Base-by-base conservation (phyloP, 108 stramenopile genomes). In the Mediolabrus comicus region DNA sequence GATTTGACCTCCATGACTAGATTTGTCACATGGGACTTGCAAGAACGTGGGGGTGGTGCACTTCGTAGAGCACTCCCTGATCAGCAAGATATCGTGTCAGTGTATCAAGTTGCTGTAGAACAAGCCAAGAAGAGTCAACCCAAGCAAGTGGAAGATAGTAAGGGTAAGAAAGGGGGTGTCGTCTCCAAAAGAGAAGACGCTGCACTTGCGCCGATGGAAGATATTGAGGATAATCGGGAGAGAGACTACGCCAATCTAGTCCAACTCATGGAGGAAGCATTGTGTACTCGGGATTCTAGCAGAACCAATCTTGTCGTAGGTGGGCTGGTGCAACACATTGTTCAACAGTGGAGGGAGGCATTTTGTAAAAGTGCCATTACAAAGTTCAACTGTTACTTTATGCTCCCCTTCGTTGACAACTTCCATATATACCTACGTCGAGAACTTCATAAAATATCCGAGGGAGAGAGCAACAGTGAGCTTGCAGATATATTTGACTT, bases 371-470 rank as follows among this genome's bases (percentile, higher is more conserved):
- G 80, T 26, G 91, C 93, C 10, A 89, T 86, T 26, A 94, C 93
- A 65, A 96, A 96, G 83, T 95, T 94, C 83, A 96, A 96, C 76
- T 96, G 92, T 76, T 96, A 87, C 65, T 96, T 95, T 79, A 87
- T 96, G 75, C 82, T 96, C 53, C 93, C 96, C 4, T 95, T 96
- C 67, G 86, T 95, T 3, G 91, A 95, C 71, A 88, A 93, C 43
- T 95, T 96, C 67, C 92, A 92, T 41, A 79, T 81, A 52, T 92
- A 80, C 64, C 75, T 96, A 24, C 83, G 95, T 51, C 65, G 54
- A 38, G 87, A 90, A 70, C 72, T 94, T 29, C 89, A 91, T 60
- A 84, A 81, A 54, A 62, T 87, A 22, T 91, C 86, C 46, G 83
- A 83, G 53, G 85, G 84, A 27, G 85, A 83, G 57, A 81, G 79